Conservation (phyloP, 306 rosid genomes). For the Begonia fuchsioides region DNA sequence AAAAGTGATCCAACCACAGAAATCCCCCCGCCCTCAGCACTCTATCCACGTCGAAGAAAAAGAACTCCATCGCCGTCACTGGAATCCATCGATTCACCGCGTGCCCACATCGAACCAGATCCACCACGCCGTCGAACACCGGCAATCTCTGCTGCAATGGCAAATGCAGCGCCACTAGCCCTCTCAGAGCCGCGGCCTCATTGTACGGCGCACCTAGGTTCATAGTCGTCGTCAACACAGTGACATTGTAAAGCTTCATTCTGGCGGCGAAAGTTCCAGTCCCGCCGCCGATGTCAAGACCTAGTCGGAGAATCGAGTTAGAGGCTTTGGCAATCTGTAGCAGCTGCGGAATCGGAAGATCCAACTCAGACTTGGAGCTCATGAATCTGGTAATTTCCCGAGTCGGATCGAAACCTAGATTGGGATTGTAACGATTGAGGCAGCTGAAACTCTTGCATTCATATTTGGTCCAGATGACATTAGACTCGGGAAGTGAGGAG, state of each 20-base stretch:
- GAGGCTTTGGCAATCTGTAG: constrained; percentile 57
- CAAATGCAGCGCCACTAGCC: constrained; percentile 72
- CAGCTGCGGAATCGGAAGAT: constrained; percentile 66
- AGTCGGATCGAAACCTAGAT: constrained; percentile 41
- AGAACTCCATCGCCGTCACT: constrained; percentile 48
- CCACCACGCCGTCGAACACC: constrained; percentile 68
- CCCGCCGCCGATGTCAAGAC: constrained; percentile 79
- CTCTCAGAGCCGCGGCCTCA: constrained; percentile 79
- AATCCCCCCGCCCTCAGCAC: constrained; percentile 84
- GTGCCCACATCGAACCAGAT: constrained; percentile 77
- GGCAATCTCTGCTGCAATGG: constrained; percentile 90
- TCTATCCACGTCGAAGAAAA: constrained; percentile 66
- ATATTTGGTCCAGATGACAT: constrained; percentile 57
- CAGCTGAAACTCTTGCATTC: constrained; percentile 62
- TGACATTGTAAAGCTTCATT: constrained; percentile 63
- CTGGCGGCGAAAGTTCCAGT: constrained; percentile 78
- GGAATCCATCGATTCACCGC: constrained; percentile 98
- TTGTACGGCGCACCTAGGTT: constrained; percentile 62
- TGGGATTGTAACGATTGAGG: constrained; percentile 37
- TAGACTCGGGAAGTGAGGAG: constrained; percentile 39
- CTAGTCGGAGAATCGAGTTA: constrained; percentile 52
- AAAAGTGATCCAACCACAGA: constrained; percentile 85
- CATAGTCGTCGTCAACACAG: constrained; percentile 75
- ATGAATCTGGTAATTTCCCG: constrained; percentile 29
- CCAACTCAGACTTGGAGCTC: constrained; percentile 42